A percentile compares a stretch with the other conserved stretches of the same genome.
phyloP scores from a whole-genome alignment of 106 monocot genomes.

The Narthecium ossifragum region DNA sequence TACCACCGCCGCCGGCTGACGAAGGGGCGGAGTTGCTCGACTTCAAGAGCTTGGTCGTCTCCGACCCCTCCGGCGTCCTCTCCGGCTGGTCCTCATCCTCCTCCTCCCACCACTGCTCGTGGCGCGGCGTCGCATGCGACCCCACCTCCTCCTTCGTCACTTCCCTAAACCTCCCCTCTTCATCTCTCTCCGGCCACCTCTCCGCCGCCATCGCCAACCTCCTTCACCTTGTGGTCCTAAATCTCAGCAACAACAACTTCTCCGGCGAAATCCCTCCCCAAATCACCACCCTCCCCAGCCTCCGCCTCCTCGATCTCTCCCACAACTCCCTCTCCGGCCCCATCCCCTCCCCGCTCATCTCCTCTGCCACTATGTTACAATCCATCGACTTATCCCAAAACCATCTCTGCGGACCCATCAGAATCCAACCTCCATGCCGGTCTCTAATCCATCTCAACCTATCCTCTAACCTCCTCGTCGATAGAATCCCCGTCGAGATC shows the following conservation, averaged over 20 bases:
- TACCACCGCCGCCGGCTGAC: background rate
- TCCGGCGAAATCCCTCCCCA: constrained; percentile 21
- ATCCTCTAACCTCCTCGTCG: constrained; percentile 38
- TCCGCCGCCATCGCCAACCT: constrained; percentile 16
- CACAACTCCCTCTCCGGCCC: constrained; percentile 31
- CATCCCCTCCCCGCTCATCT: constrained; percentile 19
- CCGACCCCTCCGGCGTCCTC: constrained; percentile 20
- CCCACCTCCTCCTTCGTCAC: constrained; percentile 23
- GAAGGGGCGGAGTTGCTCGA: constrained; percentile 22
- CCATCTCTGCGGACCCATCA: constrained; percentile 24
- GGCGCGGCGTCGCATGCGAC: constrained; percentile 46
- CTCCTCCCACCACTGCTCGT: constrained; percentile 26
- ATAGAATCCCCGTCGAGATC: constrained; percentile 30
- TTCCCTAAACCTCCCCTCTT: constrained; percentile 33
- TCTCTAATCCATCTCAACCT: constrained; percentile 33
- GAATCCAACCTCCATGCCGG: constrained; percentile 15
- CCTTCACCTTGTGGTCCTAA: constrained; percentile 17
- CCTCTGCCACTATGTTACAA: constrained; percentile 6
- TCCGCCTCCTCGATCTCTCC: constrained; percentile 35
- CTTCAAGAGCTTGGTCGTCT: constrained; percentile 19
- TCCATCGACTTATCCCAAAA: constrained; percentile 36
- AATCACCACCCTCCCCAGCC: constrained; percentile 16
- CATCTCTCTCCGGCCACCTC: constrained; percentile 20
- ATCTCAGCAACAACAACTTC: constrained; percentile 33
- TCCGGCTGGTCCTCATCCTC: constrained; percentile 25